phyloP scores from a whole-genome alignment of 139 green algal species.

The Ulvella scutata region DNA sequence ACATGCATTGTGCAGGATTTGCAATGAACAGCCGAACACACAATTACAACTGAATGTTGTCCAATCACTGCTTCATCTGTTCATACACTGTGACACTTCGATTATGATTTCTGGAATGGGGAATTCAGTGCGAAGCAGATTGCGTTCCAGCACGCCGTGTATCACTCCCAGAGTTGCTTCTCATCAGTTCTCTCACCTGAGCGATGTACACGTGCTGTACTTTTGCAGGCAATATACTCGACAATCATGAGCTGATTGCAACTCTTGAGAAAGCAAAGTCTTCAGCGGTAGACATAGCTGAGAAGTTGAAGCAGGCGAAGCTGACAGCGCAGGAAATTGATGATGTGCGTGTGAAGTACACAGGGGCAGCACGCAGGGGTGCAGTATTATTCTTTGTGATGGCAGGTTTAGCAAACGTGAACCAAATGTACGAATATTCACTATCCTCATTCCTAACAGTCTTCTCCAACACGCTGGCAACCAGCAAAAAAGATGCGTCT shows the following conservation, averaged over 20 bases:
- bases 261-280: constrained; percentile 65
- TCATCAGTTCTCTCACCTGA: no score
- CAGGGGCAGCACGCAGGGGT: constrained; percentile 50
- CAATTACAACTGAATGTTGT: no score
- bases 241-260: constrained; percentile 66
- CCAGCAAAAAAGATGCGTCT: constrained; percentile 30
- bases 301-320: constrained; percentile 48
- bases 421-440: constrained; percentile 72
- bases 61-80: background rate
- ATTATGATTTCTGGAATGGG: no score
- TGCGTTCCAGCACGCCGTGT: no score
- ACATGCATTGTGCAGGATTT: background rate
- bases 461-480: constrained; percentile 45
- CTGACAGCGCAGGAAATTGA: constrained; percentile 52
- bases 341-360: constrained; percentile 40
- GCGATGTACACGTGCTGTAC: no score
- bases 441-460: constrained; percentile 51
- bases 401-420: constrained; percentile 42
- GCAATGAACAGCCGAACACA: background rate
- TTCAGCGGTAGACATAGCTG: constrained; percentile 60
- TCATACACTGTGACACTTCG: no score
- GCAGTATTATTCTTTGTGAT: constrained; percentile 76
- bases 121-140: no score
- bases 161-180: no score
- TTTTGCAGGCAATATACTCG: constrained; percentile 57